Base-by-base conservation (phyloP, 2,329 filamentous ascomycete genomes). In the Cercospora citrullina region DNA sequence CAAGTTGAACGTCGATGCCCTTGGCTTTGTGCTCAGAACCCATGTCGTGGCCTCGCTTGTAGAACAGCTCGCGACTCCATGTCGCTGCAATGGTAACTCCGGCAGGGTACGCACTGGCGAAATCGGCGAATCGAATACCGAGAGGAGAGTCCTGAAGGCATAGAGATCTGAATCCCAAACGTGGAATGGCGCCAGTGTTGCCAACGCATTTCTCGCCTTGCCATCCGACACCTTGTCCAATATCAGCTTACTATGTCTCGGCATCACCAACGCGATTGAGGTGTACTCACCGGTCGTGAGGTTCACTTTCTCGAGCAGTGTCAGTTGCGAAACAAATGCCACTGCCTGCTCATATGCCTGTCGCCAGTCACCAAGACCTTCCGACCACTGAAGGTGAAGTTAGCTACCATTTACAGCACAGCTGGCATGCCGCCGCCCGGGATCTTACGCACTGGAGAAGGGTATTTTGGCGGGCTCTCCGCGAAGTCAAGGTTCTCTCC, bases 241-340 rank as follows among this genome's bases (percentile, higher is more conserved):
- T 23, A 23, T 61, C n/a, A 61, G 59, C 36, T 30, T n/a, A 12
- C 30, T 26, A 14, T 21, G 55, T 16, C 33, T 60, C 8, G 5
- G 21, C 10, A 51, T 51, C 45, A 51, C 45, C 45, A 51, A 10
- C 18, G 12, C 45, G 45, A 23, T 31, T 26, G 14, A 14, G 21
- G 12, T n/a, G 23, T 58, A 31, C 30, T 30, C 23, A 58, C 62
- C 60, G 1, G 94, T 97, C 2, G 94, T 98, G 71, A 99, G 79
- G 79, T 98, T 98, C 80, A 98, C 93, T 82, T 97, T 97, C 79
- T 97, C 94, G 10, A 89, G 77, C 39, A 97, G 84, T 0, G 93
- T 96, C 80, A 97, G 81, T 77, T 93, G 89, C 9, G 90, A 90
- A 57, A 97, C 93, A 75, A 97, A 94, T 2, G 85, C 87, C 72